phyloP scores from a whole-genome alignment of 306 rosid species.

The Castanea sativa region DNA sequence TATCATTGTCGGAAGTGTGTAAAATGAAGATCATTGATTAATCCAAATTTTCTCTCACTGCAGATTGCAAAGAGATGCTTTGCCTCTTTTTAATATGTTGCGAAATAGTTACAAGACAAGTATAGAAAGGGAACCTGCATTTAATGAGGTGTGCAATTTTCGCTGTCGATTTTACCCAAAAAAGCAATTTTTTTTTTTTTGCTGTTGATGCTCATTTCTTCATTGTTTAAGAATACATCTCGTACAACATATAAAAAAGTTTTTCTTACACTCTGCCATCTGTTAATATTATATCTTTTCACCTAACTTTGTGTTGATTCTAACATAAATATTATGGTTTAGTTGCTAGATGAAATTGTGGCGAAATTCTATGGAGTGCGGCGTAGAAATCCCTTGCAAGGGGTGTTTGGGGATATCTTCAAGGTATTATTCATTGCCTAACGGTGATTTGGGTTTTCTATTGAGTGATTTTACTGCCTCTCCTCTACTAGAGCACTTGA shows the following conservation, averaged over 20 bases:
- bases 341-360: conserved; percentile 88
- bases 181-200: no score
- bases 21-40: not conserved
- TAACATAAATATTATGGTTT: conserved; percentile 41
- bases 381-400: conserved; percentile 81
- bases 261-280: not conserved
- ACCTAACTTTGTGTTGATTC: conserved; percentile 20
- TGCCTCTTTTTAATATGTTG: conserved; percentile 87
- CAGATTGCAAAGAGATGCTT: conserved; percentile 94
- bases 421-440: conserved; percentile 47
- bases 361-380: conserved; percentile 82
- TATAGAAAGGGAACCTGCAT: conserved; percentile 76
- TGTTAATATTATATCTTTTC: conserved; percentile 4
- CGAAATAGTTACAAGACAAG: conserved; percentile 58
- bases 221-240: not conserved
- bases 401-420: conserved; percentile 91
- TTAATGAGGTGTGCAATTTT: conserved; percentile 63
- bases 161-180: no score
- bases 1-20: not conserved
- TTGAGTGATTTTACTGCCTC: not conserved
- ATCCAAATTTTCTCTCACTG: conserved; percentile 3
- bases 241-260: not conserved
- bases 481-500: not conserved
- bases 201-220: not conserved
- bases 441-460: not conserved